Base-by-base conservation (phyloP, 106 monocot genomes). In the Vanilla planifolia region DNA sequence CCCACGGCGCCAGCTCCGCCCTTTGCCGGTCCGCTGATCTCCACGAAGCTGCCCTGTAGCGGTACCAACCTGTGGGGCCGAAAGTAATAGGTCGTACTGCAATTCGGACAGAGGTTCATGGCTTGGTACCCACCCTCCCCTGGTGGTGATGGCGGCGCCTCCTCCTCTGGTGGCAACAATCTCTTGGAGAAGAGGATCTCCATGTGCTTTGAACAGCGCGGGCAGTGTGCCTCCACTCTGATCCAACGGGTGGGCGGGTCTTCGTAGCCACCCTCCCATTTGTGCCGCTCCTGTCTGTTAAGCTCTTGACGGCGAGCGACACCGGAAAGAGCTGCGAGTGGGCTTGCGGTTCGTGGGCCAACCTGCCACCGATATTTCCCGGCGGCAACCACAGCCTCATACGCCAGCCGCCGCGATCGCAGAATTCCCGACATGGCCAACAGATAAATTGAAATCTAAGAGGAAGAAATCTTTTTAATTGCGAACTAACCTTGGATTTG, bases 31-130 rank as follows among this genome's bases (percentile, higher is more conserved):
- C 67, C 46, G 51, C 75, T 86, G 34, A 92, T 80, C 86, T 92
- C 86, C 30, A 92, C 75, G 23, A 86, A 92, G 28, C 65, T 75
- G 33, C 80, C 89, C 67, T 75, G 79, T 20, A 88, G 60, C 8
- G 89, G 85, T 1, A 71, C 80, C 51, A 85, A 51, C 70, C 59
- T 71, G 60, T 81, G 70, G 7, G 83, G 81, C 13, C 74, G 75
- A 59, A 86, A 86, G 70, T 75, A 78, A 62, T 70, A 92, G 1
- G 83, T 77, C 11, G 73, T 69, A 36, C 58, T 61, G 72, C 92
- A 92, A 26, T 41, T 80, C 16, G 83, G 77, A 61, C 92, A 92
- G 4, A 84, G 67, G 51, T 75, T 83, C 36, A 83, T 26, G 19
- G 79, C 72, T 67, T 77, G 77, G 71, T 72, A 77, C 16, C 71